phyloP scores from a whole-genome alignment of 805 yeast species.

The Ascoidea rubescens region DNA sequence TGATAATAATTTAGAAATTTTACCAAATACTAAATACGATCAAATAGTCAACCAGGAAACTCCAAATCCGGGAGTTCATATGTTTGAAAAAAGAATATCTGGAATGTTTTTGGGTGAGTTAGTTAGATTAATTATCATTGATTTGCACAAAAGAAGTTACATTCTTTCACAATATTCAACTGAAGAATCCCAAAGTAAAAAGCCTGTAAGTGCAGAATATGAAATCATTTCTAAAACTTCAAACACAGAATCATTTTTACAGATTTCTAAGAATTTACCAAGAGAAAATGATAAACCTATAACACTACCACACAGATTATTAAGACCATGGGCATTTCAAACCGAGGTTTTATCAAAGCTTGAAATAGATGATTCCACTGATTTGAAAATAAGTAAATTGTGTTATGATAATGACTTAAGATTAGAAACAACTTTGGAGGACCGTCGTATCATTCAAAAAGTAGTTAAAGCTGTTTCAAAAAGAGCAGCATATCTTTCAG shows the following conservation, averaged over 20 bases:
- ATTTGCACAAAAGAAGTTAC: conserved; percentile 43
- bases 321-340: conserved; percentile 64
- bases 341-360: conserved; percentile 78
- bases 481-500: conserved; percentile 83
- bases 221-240: conserved; percentile 3
- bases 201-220: conserved; percentile 4
- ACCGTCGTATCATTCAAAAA: conserved; percentile 59
- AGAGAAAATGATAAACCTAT: conserved; percentile 15
- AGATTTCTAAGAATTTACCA: conserved; percentile 16
- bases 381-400: conserved; percentile 55
- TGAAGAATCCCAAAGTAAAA: conserved; percentile 16
- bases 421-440: conserved; percentile 54
- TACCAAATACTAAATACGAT: conserved; percentile 77
- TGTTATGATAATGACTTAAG: conserved; percentile 53
- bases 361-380: conserved; percentile 72
- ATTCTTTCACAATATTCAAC: conserved; percentile 40
- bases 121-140: conserved; percentile 58
- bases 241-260: not conserved
- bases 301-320: conserved; percentile 40
- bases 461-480: conserved; percentile 69
- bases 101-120: conserved; percentile 93
- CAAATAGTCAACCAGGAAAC: conserved; percentile 53
- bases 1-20: conserved; percentile 62
- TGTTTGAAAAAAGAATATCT: conserved; percentile 84
- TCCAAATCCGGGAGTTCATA: conserved; percentile 74